These are phyloP conservation scores for Coemansia sp. DNA, from an alignment of 192 early-diverging fungal genomes.

Conservation along the genomic window DNA sequence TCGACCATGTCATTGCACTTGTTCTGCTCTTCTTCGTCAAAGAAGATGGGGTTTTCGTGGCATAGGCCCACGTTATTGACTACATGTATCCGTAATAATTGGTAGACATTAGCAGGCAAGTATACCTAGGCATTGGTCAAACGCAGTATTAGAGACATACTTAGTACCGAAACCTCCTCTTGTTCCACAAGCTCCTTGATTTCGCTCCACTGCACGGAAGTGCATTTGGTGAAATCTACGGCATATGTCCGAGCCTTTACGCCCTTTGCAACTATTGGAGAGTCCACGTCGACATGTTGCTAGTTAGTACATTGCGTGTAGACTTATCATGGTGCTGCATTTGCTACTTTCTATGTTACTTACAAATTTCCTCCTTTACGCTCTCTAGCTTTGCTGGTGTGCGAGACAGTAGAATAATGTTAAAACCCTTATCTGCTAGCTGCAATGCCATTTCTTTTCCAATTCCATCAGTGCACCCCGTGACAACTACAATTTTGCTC, in stretches of 20 bases:
- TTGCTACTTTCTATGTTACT: constrained; percentile 8
- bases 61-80: constrained; percentile 91
- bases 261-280: constrained; percentile 31
- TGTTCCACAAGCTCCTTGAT: constrained; percentile 59
- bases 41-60: constrained; percentile 83
- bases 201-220: constrained; percentile 52
- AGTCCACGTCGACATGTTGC: background rate
- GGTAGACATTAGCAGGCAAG: constrained; percentile 3
- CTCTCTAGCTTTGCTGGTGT: constrained; percentile 70
- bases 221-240: constrained; percentile 73
- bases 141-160: constrained; percentile 9
- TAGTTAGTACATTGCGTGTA: background rate
- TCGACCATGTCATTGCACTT: constrained; percentile 72
- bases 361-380: constrained; percentile 59
- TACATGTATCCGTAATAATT: constrained; percentile 19
- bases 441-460: constrained; percentile 91
- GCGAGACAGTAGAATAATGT: constrained; percentile 77
- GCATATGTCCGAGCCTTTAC: constrained; percentile 60
- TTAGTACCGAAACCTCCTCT: constrained; percentile 38
- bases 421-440: constrained; percentile 76
- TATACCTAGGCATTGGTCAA: background rate
- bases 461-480: constrained; percentile 93
- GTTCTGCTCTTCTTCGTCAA: constrained; percentile 67
- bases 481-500: constrained; percentile 60
- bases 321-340: background rate